Evolutionary conservation across 352 stramenopile species (phyloP).

Genomic region (Globisporangium viniferum): DNA sequence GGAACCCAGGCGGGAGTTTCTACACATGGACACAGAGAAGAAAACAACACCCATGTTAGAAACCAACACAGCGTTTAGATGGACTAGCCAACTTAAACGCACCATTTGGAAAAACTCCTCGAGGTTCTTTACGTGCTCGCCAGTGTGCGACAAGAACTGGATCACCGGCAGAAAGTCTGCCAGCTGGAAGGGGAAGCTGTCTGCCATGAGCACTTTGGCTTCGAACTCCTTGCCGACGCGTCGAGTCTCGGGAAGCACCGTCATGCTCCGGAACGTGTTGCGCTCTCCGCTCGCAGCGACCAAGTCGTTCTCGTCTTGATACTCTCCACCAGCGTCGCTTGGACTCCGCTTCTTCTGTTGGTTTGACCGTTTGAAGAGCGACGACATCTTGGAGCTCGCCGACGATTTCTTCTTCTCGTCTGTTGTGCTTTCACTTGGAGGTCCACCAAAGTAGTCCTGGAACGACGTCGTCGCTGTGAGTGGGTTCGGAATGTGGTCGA

Average conservation of each 20-base stretch:
- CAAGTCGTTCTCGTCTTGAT: conserved; percentile 8
- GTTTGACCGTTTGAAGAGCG: conserved; percentile 49
- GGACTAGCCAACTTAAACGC: conserved; percentile 2
- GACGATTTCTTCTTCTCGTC: conserved; percentile 22
- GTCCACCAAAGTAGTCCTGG: conserved; percentile 56
- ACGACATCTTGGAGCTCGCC: conserved; percentile 29
- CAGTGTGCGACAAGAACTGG: conserved; percentile 71
- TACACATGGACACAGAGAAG: conserved; percentile 10
- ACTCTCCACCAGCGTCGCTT: background rate
- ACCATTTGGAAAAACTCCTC: conserved; percentile 87
- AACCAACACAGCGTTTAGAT: background rate
- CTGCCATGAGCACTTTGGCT: conserved; percentile 72
- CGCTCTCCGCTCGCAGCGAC: conserved; percentile 16
- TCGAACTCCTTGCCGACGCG: conserved; percentile 68
- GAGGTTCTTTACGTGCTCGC: conserved; percentile 74
- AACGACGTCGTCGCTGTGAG: conserved; percentile 67
- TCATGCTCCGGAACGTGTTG: conserved; percentile 70
- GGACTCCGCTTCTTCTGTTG: conserved; percentile 25
- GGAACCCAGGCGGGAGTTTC: conserved; percentile 80
- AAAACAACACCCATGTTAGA: conserved; percentile 10
- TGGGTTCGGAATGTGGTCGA: conserved; percentile 67
- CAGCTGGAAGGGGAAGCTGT: conserved; percentile 71
- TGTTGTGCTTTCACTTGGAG: background rate
- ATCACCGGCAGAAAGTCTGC: conserved; percentile 74
- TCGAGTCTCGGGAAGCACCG: conserved; percentile 41